phyloP scores from a whole-genome alignment of 768 basidiomycete species.

The Lentinula aciculospora region DNA sequence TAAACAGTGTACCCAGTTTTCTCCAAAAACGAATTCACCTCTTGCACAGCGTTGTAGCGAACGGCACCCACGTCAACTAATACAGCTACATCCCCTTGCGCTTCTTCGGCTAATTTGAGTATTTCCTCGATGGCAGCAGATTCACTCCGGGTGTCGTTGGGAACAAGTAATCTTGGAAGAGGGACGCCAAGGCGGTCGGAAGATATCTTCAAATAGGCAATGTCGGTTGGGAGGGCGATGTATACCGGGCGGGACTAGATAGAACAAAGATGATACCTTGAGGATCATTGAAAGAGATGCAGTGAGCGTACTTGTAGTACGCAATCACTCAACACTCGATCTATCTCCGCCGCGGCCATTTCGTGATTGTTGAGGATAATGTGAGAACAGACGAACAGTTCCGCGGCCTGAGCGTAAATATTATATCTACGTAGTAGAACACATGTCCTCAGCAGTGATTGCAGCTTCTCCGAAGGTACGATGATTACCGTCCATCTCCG shows the following conservation, averaged over 20 bases:
- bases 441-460: background rate
- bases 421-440: conserved; percentile 47
- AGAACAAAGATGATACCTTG: background rate
- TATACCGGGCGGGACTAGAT: conserved; percentile 79
- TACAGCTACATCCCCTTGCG: conserved; percentile 63
- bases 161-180: conserved; percentile 39
- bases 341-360: conserved; percentile 65
- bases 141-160: conserved; percentile 53
- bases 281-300: background rate
- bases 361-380: conserved; percentile 49
- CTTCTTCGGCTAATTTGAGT: conserved; percentile 52
- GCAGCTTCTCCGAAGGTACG: background rate
- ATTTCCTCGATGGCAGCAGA: conserved; percentile 72
- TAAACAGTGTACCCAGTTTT: conserved; percentile 71
- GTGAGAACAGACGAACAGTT: conserved; percentile 69
- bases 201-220: conserved; percentile 67
- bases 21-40: conserved; percentile 55
- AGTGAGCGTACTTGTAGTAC: conserved; percentile 40
- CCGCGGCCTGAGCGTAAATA: conserved; percentile 70
- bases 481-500: conserved; percentile 63
- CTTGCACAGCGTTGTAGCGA: conserved; percentile 60
- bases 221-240: conserved; percentile 78
- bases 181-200: conserved; percentile 56
- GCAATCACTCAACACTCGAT: conserved; percentile 69
- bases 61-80: conserved; percentile 78